Evolutionary conservation across 2,329 filamentous ascomycete genomes (phyloP).

Genomic region (Lecanicillium sp.): DNA sequence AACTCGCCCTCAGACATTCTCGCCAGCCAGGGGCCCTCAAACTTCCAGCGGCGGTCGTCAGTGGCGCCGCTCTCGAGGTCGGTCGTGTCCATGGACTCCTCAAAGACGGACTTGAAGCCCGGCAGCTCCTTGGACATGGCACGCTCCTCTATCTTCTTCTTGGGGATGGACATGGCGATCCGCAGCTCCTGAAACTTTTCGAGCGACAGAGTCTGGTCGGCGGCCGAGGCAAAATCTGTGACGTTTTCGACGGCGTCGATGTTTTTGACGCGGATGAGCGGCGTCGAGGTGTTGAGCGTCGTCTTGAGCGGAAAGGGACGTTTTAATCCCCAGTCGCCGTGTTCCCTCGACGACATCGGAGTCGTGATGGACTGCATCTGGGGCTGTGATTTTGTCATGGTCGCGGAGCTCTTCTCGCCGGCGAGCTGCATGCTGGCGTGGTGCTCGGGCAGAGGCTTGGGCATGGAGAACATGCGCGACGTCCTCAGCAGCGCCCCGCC

Average conservation of each 20-base stretch:
- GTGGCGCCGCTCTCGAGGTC: conserved; percentile 29
- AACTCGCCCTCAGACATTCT: conserved; percentile 57
- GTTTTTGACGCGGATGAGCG: conserved; percentile 67
- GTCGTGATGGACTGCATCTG: conserved; percentile 78
- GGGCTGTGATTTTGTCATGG: conserved; percentile 66
- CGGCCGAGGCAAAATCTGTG: conserved; percentile 79
- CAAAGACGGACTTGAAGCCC: conserved; percentile 50
- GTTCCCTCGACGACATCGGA: conserved; percentile 61
- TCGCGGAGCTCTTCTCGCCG: conserved; percentile 31
- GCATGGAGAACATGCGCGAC: conserved; percentile 86
- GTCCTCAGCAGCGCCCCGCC: conserved; percentile 69
- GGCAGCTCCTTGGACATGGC: conserved; percentile 17
- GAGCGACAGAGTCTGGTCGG: conserved; percentile 73
- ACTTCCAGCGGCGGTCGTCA: conserved; percentile 57
- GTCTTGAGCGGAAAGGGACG: conserved; percentile 71
- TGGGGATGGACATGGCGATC: conserved; percentile 59
- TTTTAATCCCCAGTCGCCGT: conserved; percentile 92
- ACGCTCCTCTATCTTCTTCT: conserved; percentile 17
- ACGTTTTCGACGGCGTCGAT: conserved; percentile 83
- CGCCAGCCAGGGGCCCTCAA: conserved; percentile 60
- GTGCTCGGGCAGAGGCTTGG: conserved; percentile 64
- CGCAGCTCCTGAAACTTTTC: conserved; percentile 82
- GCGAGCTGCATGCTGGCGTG: conserved; percentile 37
- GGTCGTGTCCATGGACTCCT: conserved; percentile 51
- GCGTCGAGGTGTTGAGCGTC: conserved; percentile 65